phyloP scores from a whole-genome alignment of 169 alveolate species.

The Cryptosporidium felis region DNA sequence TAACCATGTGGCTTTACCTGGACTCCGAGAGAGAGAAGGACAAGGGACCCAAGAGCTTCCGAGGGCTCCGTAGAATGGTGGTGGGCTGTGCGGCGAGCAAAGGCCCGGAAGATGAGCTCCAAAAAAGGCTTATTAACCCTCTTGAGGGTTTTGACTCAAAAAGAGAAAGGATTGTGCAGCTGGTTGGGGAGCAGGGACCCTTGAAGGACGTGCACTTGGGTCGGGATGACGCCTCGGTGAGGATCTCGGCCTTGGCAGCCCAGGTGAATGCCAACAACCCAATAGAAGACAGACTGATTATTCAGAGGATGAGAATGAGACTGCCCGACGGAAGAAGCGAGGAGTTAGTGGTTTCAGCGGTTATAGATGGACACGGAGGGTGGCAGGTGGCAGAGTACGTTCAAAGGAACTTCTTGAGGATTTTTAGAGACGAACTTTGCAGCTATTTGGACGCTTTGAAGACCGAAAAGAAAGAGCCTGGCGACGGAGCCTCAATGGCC shows the following conservation, averaged over 20 bases:
- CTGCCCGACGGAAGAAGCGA: neutral
- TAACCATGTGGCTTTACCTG: neutral
- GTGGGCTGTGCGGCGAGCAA: neutral
- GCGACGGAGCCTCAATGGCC: too few relatives aligned
- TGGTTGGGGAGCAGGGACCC: conserved; percentile 62
- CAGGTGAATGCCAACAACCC: conserved; percentile 69
- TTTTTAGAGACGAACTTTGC: conserved; percentile 15
- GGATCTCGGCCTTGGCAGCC: conserved; percentile 8
- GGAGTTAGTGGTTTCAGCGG: conserved; percentile 66
- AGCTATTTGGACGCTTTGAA: neutral
- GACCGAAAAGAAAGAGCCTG: neutral
- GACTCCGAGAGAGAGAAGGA: neutral
- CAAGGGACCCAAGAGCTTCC: neutral
- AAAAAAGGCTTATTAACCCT: neutral
- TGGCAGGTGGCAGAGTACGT: conserved; percentile 70
- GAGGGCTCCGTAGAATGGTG: neutral
- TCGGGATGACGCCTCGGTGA: neutral
- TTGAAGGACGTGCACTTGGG: neutral
- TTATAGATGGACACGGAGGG: conserved; percentile 70
- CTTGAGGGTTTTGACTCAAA: neutral
- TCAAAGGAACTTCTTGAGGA: conserved; percentile 30
- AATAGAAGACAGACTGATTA: conserved; percentile 55
- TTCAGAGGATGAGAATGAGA: conserved; percentile 37
- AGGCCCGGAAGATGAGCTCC: neutral
- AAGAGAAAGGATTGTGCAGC: neutral